Conservation (phyloP, 2,329 filamentous ascomycete genomes). For the Aspergillus floridensis region DNA sequence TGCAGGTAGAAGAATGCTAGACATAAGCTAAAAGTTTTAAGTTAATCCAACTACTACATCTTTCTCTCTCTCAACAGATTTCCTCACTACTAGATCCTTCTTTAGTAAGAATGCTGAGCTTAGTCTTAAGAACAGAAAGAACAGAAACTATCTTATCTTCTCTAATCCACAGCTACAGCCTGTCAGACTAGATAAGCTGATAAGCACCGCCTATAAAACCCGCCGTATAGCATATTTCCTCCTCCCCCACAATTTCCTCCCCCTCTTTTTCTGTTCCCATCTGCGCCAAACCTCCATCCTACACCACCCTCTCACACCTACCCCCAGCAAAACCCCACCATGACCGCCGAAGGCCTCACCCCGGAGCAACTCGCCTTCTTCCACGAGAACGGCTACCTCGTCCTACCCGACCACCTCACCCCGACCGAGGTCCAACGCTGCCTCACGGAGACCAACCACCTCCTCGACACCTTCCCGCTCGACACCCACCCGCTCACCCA, state of each 20-base stretch:
- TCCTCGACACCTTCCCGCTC: conserved; percentile 76
- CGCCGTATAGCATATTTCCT: no score
- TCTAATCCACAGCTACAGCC: no score
- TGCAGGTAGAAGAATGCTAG: no score
- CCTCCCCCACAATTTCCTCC: neutral
- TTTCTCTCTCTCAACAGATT: no score
- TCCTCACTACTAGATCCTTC: no score
- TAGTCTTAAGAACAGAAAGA: no score
- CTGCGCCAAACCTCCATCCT: neutral
- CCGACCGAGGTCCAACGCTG: conserved; percentile 64
- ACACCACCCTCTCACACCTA: neutral
- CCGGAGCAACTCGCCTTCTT: conserved; percentile 70
- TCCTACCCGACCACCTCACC: conserved; percentile 74
- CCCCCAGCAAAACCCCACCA: neutral
- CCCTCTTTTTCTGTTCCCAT: neutral
- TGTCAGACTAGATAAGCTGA: no score
- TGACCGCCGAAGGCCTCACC: conserved; percentile 51
- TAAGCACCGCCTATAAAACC: no score
- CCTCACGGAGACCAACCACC: conserved; percentile 68
- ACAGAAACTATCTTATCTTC: no score
- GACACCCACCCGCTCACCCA: conserved; percentile 84
- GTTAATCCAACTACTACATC: fast-evolving
- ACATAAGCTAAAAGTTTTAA: no score
- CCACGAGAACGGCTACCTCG: conserved; percentile 80
- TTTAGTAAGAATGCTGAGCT: no score